Conservation (phyloP, 371 early-diverging fungal genomes). For the Lichtheimia hyalospora region DNA sequence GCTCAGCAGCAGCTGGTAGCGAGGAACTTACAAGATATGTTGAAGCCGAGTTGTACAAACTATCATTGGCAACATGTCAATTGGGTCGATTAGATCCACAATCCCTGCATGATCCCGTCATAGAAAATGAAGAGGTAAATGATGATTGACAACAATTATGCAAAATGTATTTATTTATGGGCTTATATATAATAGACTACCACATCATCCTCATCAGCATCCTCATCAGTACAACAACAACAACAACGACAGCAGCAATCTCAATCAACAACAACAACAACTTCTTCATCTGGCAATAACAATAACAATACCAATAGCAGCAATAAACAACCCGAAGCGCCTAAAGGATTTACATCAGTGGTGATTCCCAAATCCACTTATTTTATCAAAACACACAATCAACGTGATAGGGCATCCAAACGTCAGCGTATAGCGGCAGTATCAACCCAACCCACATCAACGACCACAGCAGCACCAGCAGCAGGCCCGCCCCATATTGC, state of each 20-base stretch:
- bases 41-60: constrained; percentile 23
- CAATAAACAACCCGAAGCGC: constrained; percentile 14
- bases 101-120: constrained; percentile 21
- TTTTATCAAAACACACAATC: constrained; percentile 37
- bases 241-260: too few species aligned
- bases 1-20: constrained; percentile 39
- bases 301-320: constrained; percentile 5
- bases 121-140: constrained; percentile 6
- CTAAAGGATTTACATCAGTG: constrained; percentile 34
- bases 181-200: not conserved
- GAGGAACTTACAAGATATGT: constrained; percentile 40
- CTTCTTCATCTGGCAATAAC: not conserved
- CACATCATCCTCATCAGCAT: constrained; percentile 1
- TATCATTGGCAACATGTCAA: constrained; percentile 39
- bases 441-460: not conserved
- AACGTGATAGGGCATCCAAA: constrained; percentile 13
- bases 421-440: not conserved
- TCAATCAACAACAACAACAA: too few species aligned
- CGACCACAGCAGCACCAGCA: constrained; percentile 1
- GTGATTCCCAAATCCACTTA: constrained; percentile 33
- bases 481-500: not conserved
- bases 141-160: constrained; percentile 3
- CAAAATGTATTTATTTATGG: not conserved
- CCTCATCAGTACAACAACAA: not conserved
- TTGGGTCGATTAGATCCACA: constrained; percentile 48